Evolutionary conservation across 768 basidiomycete genomes (phyloP).

Genomic region (Pleurotus tuber-regium): DNA sequence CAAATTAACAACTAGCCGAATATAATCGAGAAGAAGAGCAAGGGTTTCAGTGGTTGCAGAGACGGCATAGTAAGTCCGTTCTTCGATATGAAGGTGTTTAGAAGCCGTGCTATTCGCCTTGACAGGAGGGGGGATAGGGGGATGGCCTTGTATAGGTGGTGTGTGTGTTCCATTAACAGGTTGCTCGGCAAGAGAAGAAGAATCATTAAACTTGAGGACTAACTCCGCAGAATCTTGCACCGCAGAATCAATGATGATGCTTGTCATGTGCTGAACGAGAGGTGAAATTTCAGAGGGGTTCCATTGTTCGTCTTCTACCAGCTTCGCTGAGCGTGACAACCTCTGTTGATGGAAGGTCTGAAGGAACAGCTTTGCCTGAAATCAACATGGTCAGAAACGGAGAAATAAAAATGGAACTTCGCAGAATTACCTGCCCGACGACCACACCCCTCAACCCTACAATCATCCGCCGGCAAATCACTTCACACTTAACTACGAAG

Average conservation of each 20-base stretch:
- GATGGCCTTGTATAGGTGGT: conserved; percentile 15
- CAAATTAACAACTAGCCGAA: conserved; percentile 84
- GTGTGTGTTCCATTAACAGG: conserved; percentile 17
- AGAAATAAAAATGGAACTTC: conserved; percentile 7
- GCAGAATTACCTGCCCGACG: conserved; percentile 65
- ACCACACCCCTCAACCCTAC: conserved; percentile 86
- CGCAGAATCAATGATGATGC: conserved; percentile 77
- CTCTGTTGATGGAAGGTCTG: conserved; percentile 81
- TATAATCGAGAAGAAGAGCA: conserved; percentile 75
- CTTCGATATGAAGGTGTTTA: conserved; percentile 78
- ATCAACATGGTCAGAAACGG: conserved; percentile 11
- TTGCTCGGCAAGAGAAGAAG: conserved; percentile 13
- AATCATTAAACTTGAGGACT: conserved; percentile 30
- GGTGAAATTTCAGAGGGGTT: conserved; percentile 70
- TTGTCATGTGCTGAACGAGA: conserved; percentile 65
- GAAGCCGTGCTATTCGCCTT: conserved; percentile 28
- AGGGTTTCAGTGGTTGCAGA: conserved; percentile 79
- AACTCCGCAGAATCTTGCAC: conserved; percentile 79
- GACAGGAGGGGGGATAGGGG: conserved; percentile 15
- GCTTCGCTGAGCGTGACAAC: conserved; percentile 76
- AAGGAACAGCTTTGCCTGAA: conserved; percentile 83
- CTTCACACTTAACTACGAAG: conserved; percentile 88
- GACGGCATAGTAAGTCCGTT: conserved; percentile 81
- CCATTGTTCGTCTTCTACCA: conserved; percentile 98
- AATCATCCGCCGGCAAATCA: conserved; percentile 86